Base-by-base conservation (phyloP, 2,329 filamentous ascomycete genomes). In the Epichloe coenophiala region DNA sequence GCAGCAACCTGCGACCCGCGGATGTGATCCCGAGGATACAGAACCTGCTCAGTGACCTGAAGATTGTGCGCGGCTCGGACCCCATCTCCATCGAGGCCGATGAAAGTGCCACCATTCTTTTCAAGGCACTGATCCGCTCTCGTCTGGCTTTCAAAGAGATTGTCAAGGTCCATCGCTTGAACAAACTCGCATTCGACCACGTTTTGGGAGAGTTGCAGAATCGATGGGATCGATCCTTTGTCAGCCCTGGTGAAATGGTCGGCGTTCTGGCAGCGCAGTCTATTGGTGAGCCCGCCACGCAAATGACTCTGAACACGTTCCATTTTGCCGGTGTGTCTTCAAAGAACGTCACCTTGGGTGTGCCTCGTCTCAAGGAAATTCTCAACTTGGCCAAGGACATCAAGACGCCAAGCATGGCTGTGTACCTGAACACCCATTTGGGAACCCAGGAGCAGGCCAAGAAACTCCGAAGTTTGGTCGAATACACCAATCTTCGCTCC, bases 281-380 rank as follows among this genome's bases (percentile, higher is more conserved):
- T 35, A 98, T 98, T 65, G 93, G 93, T 72, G 93, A 98, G 69
- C 93, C 93, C 40, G 94, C 93, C 21, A 98, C 93, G 1, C 93
- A 98, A 75, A 98, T 98, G 93, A 98, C 93, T 1, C 73, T 98
- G 54, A 98, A 98, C 73, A 98, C 93, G 23, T 98, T 98, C 85
- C 93, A 98, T 76, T 98, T 98, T 68, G 90, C 93, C 68, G 93
- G 93, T 95, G 89, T 98, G 54, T 95, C 94, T 38, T 95, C 91
- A 23, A 98, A 98, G 84, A 98, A 98, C 76, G 91, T 98, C 50
- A 98, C 93, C 0, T 83, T 98, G 46, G 93, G 93, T 88, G 93
- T 98, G 42, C 93, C 93, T 42, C 91, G 93, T 82, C 80, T 98
- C 47, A 98, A 98, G 78, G 93, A 98, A 73, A 98, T 98, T 81